Evolutionary conservation across 768 basidiomycete species (phyloP).

Genomic region (Phylloporus scabripes): DNA sequence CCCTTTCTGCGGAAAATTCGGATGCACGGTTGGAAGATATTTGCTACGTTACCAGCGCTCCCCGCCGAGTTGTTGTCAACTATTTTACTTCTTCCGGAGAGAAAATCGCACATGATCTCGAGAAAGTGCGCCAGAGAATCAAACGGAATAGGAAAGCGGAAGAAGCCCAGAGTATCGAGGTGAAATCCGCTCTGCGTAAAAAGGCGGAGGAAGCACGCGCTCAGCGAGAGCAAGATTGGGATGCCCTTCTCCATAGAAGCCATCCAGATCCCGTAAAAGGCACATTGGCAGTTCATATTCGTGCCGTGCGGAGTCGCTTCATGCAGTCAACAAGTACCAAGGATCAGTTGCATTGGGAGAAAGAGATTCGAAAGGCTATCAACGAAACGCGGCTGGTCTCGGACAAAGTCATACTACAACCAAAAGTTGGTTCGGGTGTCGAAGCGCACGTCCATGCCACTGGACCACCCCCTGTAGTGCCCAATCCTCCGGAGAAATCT

Average conservation of each 20-base stretch:
- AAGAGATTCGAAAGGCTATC: constrained; percentile 50
- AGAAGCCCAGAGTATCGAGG: constrained; percentile 36
- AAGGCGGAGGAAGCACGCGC: constrained; percentile 60
- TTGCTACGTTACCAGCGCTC: constrained; percentile 41
- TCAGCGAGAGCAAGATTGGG: constrained; percentile 65
- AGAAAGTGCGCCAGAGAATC: constrained; percentile 36
- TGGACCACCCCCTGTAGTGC: constrained; percentile 36
- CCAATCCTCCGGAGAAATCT: constrained; percentile 47
- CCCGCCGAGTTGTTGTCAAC: constrained; percentile 40
- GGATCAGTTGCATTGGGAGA: constrained; percentile 56
- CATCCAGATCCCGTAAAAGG: constrained; percentile 50
- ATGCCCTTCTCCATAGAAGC: constrained; percentile 45
- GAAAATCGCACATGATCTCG: constrained; percentile 38
- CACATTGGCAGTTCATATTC: constrained; percentile 45
- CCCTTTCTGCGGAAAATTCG: constrained; percentile 20
- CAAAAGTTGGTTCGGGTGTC: constrained; percentile 13
- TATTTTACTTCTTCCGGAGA: constrained; percentile 41
- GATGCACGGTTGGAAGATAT: constrained; percentile 41
- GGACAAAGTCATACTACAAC: constrained; percentile 39
- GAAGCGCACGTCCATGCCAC: constrained; percentile 3
- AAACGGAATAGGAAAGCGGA: constrained; percentile 27
- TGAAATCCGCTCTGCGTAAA: constrained; percentile 48
- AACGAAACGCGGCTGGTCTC: constrained; percentile 49
- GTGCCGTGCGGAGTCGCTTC: constrained; percentile 51
- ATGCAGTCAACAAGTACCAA: constrained; percentile 50